These are phyloP conservation scores for Sistotremastrum suecicum DNA, from an alignment of 768 basidiomycete species.

Conservation along the genomic window DNA sequence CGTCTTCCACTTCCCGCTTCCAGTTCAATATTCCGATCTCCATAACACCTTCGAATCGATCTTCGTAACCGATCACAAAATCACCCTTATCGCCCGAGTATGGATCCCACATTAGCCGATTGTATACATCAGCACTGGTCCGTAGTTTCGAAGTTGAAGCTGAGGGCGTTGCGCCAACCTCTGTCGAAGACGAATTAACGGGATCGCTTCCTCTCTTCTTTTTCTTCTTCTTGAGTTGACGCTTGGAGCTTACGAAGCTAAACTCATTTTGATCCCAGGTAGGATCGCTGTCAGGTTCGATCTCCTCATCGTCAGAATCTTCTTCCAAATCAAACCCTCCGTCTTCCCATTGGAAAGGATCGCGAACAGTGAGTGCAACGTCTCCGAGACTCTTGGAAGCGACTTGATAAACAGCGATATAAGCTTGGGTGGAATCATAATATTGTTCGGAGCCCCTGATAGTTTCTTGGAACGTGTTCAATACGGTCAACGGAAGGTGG, in stretches of 20 bases:
- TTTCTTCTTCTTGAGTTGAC: no score
- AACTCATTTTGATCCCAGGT: no score
- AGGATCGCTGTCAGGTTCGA: conserved; percentile 2
- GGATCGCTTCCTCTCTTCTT: not conserved
- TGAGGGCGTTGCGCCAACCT: not conserved
- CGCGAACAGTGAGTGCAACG: conserved; percentile 1
- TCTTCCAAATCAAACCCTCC: conserved; percentile 7
- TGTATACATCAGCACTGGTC: conserved; percentile 11
- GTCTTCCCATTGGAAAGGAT: conserved; percentile 8
- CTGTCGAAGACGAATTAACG: not conserved
- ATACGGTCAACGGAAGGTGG: not conserved
- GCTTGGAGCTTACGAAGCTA: no score
- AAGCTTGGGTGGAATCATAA: conserved; percentile 8
- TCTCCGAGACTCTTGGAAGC: not conserved
- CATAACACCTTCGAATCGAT: conserved; percentile 12
- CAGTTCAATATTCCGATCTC: conserved; percentile 9
- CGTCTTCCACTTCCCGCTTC: conserved; percentile 13
- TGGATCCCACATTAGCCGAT: conserved; percentile 13
- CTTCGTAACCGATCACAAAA: conserved; percentile 13
- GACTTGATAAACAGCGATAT: conserved; percentile 5
- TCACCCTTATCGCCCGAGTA: conserved; percentile 5
- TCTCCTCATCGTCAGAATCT: conserved; percentile 4
- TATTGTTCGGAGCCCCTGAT: conserved; percentile 7
- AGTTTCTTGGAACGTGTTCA: conserved; percentile 9
- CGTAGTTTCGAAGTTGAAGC: conserved; percentile 6